phyloP scores from a whole-genome alignment of 139 green algal genomes.

The Coccomyxa sp. region DNA sequence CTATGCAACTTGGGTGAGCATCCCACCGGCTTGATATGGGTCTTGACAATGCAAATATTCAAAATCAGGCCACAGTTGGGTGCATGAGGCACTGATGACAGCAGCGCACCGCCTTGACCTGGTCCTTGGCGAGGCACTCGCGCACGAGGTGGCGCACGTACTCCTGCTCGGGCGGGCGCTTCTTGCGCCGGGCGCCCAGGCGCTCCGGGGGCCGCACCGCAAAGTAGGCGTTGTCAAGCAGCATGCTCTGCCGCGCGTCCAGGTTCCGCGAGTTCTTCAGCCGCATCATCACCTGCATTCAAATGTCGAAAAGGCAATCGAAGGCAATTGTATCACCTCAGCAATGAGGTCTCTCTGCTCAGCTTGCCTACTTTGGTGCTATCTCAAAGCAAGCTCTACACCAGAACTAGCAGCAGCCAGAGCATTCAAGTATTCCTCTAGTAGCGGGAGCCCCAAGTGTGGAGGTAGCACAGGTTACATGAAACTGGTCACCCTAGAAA shows the following conservation, averaged over 20 bases:
- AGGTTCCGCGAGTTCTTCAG: constrained; percentile 84
- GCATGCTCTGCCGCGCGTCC: constrained; percentile 65
- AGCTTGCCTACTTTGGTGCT: too few relatives aligned
- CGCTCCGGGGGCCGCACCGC: constrained; percentile 36
- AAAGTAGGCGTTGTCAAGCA: constrained; percentile 89
- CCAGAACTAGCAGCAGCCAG: too few relatives aligned
- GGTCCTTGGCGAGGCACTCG: constrained; percentile 45
- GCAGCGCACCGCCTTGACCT: constrained; percentile 33
- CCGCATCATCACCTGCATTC: constrained; percentile 74
- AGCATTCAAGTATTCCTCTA: too few relatives aligned
- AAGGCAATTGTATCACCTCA: too few relatives aligned
- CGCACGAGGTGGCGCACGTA: constrained; percentile 92
- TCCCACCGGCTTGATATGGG: too few relatives aligned
- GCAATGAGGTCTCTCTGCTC: too few relatives aligned
- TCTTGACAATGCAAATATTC: background rate
- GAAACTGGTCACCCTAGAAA: background rate
- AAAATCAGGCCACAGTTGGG: background rate
- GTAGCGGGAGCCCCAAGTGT: too few relatives aligned
- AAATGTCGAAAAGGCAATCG: too few relatives aligned
- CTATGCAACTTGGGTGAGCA: too few relatives aligned
- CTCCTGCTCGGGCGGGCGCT: constrained; percentile 63
- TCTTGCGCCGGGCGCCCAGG: constrained; percentile 25
- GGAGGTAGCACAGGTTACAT: too few relatives aligned
- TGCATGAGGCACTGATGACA: background rate
- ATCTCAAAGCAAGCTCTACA: too few relatives aligned